These are phyloP conservation scores for Tricholoma sp. DNA, from an alignment of 768 basidiomycete genomes.

Conservation along the genomic window DNA sequence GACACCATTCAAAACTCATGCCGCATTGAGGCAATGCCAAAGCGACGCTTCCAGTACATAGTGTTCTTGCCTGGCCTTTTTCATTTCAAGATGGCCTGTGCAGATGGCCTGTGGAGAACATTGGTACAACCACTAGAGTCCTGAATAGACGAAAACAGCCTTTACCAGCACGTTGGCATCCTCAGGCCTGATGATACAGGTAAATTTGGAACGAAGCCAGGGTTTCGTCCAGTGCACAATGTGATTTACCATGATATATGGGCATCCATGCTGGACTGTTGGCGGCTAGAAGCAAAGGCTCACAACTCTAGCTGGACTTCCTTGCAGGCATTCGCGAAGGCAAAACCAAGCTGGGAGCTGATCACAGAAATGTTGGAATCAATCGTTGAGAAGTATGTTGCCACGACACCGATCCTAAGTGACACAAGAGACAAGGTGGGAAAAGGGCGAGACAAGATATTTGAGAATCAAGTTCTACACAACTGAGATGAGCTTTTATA, in stretches of 20 bases:
- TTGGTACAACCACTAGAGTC: constrained; percentile 7
- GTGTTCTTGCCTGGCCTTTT: too few relatives aligned
- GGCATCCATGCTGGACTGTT: constrained; percentile 15
- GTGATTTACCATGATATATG: constrained; percentile 17
- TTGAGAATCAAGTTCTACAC: constrained; percentile 10
- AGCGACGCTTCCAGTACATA: constrained; percentile 4
- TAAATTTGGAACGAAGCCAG: too few relatives aligned
- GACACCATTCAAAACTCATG: constrained; percentile 3
- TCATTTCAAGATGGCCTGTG: too few relatives aligned
- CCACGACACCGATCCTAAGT: background rate
- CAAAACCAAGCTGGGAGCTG: constrained; percentile 17
- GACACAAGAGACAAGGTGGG: background rate
- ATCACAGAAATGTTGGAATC: constrained; percentile 12
- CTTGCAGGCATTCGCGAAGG: constrained; percentile 16
- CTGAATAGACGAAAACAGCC: too few relatives aligned
- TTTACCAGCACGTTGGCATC: constrained; percentile 7
- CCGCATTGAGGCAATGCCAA: constrained; percentile 12
- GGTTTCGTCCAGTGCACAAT: constrained; percentile 25
- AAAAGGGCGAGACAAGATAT: constrained; percentile 14
- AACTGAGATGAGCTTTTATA: constrained; percentile 25
- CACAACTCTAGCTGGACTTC: background rate
- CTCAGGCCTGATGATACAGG: constrained; percentile 23
- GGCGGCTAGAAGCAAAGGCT: constrained; percentile 17
- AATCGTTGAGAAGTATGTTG: constrained; percentile 11
- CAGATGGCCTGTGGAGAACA: constrained; percentile 6